A percentile compares a stretch with the other conserved stretches of the same genome.
These are phyloP conservation scores for Suhomyces atakaporum DNA, from an alignment of 1,139 yeast genomes.

Conservation along the genomic window DNA sequence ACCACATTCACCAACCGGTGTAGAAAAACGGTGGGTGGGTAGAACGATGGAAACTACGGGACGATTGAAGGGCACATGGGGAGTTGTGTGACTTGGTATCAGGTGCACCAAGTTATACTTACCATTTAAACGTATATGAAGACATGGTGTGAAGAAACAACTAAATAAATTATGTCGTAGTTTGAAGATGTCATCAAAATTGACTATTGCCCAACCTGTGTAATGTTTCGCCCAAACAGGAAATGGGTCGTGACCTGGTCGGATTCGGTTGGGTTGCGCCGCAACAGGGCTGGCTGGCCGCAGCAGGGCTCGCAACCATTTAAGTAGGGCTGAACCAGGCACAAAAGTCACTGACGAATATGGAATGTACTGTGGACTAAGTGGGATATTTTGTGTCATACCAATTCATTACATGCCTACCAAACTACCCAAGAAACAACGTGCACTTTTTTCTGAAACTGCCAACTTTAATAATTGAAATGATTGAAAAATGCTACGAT, in stretches of 20 bases:
- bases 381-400: too few relatives aligned
- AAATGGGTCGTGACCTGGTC: constrained; percentile 12
- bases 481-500: too few relatives aligned
- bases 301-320: background rate
- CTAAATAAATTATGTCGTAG: constrained; percentile 1
- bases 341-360: background rate
- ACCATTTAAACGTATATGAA: constrained; percentile 25
- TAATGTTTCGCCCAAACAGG: constrained; percentile 12
- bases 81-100: too few relatives aligned
- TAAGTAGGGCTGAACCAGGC: constrained; percentile 1
- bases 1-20: constrained; percentile 1
- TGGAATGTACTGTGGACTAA: too few relatives aligned
- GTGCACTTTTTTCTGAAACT: too few relatives aligned
- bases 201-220: constrained; percentile 13
- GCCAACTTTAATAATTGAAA: too few relatives aligned
- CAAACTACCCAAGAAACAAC: too few relatives aligned
- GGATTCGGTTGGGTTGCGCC: constrained; percentile 7
- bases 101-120: constrained; percentile 14
- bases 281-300: constrained; percentile 9
- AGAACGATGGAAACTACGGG: background rate
- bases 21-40: background rate
- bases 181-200: constrained; percentile 6
- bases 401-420: too few relatives aligned
- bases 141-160: constrained; percentile 18
- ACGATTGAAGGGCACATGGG: too few relatives aligned